These are phyloP conservation scores for Odontarrhena argentea DNA, from an alignment of 345 rosid species.

Conservation along the genomic window DNA sequence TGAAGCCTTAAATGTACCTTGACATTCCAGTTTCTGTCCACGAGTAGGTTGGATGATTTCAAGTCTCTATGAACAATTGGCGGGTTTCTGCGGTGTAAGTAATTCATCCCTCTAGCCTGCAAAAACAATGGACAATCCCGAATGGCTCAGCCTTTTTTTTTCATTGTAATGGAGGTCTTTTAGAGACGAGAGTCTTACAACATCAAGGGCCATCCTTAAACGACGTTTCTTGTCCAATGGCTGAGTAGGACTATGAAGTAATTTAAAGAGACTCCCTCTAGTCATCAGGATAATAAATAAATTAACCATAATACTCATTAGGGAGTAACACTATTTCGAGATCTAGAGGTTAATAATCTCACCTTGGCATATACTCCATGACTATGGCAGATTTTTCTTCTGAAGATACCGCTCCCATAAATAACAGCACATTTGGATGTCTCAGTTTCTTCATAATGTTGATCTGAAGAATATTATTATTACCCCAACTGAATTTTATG, in stretches of 20 bases:
- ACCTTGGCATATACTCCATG: conserved; percentile 90
- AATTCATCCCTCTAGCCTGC: conserved; percentile 96
- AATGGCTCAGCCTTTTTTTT: not conserved
- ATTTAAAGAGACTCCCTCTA: conserved; percentile 94
- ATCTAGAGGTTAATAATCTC: conserved; percentile 21
- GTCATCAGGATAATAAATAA: conserved; percentile 9
- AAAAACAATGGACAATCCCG: conserved; percentile 4
- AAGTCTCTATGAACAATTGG: conserved; percentile 89
- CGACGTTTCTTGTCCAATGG: conserved; percentile 73
- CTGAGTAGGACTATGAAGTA: conserved; percentile 74
- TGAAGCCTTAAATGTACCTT: conserved; percentile 52
- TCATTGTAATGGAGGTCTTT: not conserved
- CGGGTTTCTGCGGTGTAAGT: conserved; percentile 85
- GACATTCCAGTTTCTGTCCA: conserved; percentile 84
- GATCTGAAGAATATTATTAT: conserved; percentile 47
- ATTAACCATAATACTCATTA: not conserved
- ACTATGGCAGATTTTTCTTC: conserved; percentile 74
- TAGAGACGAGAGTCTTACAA: conserved; percentile 50
- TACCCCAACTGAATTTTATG: conserved; percentile 13
- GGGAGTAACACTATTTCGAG: not conserved
- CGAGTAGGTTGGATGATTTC: conserved; percentile 89
- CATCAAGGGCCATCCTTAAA: conserved; percentile 83
- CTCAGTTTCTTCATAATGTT: conserved; percentile 82
- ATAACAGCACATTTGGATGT: conserved; percentile 85
- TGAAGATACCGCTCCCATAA: conserved; percentile 92